Conservation (phyloP, 495 filamentous ascomycete species). For the Neurospora tetrasperma region DNA sequence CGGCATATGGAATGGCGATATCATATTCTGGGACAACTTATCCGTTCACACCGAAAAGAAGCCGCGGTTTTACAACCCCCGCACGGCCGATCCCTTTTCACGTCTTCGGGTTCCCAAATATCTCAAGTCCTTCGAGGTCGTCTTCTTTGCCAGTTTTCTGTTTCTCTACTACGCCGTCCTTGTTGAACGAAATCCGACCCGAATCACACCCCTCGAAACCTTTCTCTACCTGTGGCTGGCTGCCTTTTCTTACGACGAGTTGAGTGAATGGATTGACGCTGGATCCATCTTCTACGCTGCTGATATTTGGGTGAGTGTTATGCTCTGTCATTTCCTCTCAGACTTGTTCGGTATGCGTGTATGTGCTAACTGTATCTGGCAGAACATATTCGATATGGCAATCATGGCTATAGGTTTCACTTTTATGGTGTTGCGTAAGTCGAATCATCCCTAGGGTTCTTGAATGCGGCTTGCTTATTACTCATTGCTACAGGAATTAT, state of each 20-base stretch:
- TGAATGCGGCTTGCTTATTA: not conserved
- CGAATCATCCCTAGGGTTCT: constrained; percentile 5
- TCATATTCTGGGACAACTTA: constrained; percentile 83
- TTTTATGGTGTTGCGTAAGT: constrained; percentile 64
- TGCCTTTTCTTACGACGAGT: constrained; percentile 80
- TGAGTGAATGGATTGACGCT: constrained; percentile 73
- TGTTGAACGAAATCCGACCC: constrained; percentile 42
- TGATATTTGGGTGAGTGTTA: constrained; percentile 58
- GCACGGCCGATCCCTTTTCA: constrained; percentile 69
- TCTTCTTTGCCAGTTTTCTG: constrained; percentile 77
- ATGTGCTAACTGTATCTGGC: not conserved
- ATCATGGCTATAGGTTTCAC: constrained; percentile 75
- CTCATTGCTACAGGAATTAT: constrained; percentile 46
- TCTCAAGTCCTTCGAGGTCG: constrained; percentile 77
- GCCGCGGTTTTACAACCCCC: constrained; percentile 68
- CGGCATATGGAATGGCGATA: constrained; percentile 84
- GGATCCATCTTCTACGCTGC: constrained; percentile 75
- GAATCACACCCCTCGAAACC: constrained; percentile 42
- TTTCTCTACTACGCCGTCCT: constrained; percentile 78
- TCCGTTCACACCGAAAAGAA: constrained; percentile 68
- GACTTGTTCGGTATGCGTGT: no score
- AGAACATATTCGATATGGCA: constrained; percentile 71
- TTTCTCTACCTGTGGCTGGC: constrained; percentile 60
- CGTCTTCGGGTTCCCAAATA: constrained; percentile 85
- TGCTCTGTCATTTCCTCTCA: not conserved